phyloP scores from a whole-genome alignment of 495 filamentous ascomycete genomes.

The Tuber indicum region DNA sequence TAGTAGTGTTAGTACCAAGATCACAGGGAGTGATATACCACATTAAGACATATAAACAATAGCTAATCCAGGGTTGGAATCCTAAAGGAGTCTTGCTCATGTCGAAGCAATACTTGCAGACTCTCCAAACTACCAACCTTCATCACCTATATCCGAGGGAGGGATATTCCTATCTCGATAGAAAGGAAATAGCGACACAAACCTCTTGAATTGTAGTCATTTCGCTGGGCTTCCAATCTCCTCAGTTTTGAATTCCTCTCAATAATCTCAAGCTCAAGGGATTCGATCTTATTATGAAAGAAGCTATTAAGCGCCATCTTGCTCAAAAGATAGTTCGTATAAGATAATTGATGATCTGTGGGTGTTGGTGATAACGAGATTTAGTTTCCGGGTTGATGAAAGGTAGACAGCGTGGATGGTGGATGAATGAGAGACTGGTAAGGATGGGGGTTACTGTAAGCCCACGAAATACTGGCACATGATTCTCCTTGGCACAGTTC shows the following conservation, averaged over 20 bases:
- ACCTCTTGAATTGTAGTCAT: conserved; percentile 94
- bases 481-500: conserved; percentile 16
- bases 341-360: conserved; percentile 9
- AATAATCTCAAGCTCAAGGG: conserved; percentile 99
- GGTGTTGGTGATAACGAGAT: conserved; percentile 21
- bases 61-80: not conserved
- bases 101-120: not conserved
- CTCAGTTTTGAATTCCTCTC: conserved; percentile 93
- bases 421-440: conserved; percentile 23
- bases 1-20: conserved; percentile 12
- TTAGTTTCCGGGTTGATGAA: not conserved
- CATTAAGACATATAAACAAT: not conserved
- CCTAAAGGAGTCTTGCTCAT: not conserved
- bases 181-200: conserved; percentile 8
- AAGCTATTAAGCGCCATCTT: conserved; percentile 98
- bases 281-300: conserved; percentile 99
- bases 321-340: conserved; percentile 41
- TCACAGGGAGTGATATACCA: not conserved
- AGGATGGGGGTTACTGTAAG: conserved; percentile 10
- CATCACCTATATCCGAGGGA: not conserved
- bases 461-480: conserved; percentile 27
- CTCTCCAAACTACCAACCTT: not conserved
- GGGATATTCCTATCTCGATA: not conserved
- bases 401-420: conserved; percentile 21
- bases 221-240: conserved; percentile 92